Base-by-base conservation (phyloP, 169 alveolate genomes). In the Plasmodium vivax region DNA sequence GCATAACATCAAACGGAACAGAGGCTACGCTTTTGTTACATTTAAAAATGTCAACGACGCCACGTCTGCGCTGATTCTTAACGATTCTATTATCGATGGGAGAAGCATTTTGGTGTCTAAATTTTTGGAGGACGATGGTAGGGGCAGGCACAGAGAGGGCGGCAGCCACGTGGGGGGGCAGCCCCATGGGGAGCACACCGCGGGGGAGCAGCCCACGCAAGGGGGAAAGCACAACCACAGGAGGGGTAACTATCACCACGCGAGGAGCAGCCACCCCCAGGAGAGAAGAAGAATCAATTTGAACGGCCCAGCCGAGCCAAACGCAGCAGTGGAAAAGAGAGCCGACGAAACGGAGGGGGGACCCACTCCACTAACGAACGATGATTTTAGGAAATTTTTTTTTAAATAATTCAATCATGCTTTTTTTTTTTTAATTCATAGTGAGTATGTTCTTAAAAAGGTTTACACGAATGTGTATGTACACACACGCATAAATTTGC, bases 1-100 rank as follows among this genome's bases (percentile, higher is more conserved):
- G 54, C 92, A 95, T 12, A 83, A 90, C 54, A 71, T 79, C 9
- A 94, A 94, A 41, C 62, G 93, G 75, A 93, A 95, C 43, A 95
- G 85, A 56, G 97, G 97, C 3, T 95, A 74, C 68, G 97, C 95
- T 14, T 95, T 77, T 62, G 81, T 95, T 10, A 84, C 92, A 10
- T 95, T 95, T 91, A 85, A 82, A 30, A 84, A 95, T 80, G 71
- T 58, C 6, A 47, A 80, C 51, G 92, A 62, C 62, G 96, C 96
- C n/a, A 80, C 92, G 19, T 79, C 95, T 10, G 73, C 95, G 7
- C 47, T 95, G 30, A 82, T 93, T 19, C 56, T 91, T 30, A 77
- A 93, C 36, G 80, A 95, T 41, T 43, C 93, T 7, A 38, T 84
- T 71, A 27, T 95, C 19, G 94, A 95, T 32, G 97, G 95, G 9